Evolutionary conservation across 2,329 filamentous ascomycete genomes (phyloP).

Genomic region (Cadophora sp.): DNA sequence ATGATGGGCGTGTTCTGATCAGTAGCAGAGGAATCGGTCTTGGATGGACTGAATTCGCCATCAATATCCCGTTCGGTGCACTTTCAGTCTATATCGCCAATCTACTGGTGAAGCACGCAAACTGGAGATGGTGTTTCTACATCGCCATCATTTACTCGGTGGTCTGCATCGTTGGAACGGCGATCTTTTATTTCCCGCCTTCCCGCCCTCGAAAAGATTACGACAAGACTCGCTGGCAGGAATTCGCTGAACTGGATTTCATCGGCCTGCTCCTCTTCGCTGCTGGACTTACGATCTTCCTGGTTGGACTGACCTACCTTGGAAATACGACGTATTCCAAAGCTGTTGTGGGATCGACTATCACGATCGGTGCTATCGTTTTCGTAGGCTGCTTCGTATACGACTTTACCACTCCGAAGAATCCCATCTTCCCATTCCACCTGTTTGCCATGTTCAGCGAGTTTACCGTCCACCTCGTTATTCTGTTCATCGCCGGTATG

Average conservation of each 20-base stretch:
- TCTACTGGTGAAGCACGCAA: slow-evolving; percentile 46
- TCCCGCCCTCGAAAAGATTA: slow-evolving; percentile 51
- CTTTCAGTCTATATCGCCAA: slow-evolving; percentile 43
- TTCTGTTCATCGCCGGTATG: slow-evolving; percentile 45
- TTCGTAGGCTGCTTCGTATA: slow-evolving; percentile 35
- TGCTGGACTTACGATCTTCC: slow-evolving; percentile 50
- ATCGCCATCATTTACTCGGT: slow-evolving; percentile 53
- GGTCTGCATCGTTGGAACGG: slow-evolving; percentile 48
- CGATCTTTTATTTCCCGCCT: slow-evolving; percentile 55
- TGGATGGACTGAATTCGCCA: slow-evolving; percentile 43
- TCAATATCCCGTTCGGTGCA: slow-evolving; percentile 39
- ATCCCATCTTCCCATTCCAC: slow-evolving; percentile 42
- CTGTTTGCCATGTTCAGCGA: slow-evolving; percentile 43
- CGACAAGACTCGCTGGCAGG: slow-evolving; percentile 46
- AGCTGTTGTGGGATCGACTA: slow-evolving; percentile 43
- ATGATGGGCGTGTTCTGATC: slow-evolving; percentile 10
- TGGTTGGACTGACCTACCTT: slow-evolving; percentile 53
- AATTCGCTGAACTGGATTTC: slow-evolving; percentile 54
- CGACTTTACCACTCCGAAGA: slow-evolving; percentile 47
- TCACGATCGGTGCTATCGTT: slow-evolving; percentile 32
- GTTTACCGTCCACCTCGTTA: slow-evolving; percentile 43
- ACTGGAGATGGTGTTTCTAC: slow-evolving; percentile 59
- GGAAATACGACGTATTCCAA: slow-evolving; percentile 50
- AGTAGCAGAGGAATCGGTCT: slow-evolving; percentile 43
- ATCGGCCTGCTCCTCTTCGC: slow-evolving; percentile 52